Evolutionary conservation across 1,284 basidiomycete genomes (phyloP).

Genomic region (Volvariella volvacea): DNA sequence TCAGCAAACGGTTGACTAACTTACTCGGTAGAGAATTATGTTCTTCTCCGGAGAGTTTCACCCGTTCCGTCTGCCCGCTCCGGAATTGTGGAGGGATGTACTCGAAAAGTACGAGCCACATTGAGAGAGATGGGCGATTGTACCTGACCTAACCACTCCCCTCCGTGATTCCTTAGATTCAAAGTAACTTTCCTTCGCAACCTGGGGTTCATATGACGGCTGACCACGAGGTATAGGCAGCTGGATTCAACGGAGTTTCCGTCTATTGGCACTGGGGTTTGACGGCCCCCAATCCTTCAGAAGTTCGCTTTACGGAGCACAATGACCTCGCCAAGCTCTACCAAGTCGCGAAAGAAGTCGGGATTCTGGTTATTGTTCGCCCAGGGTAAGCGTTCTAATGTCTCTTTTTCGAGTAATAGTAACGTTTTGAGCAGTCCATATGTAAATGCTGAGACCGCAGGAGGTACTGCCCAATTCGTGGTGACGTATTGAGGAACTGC

Average conservation of each 20-base stretch:
- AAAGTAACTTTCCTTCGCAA: constrained; percentile 13
- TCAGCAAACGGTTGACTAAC: not conserved
- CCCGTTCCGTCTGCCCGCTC: constrained; percentile 41
- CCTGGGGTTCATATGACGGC: not conserved
- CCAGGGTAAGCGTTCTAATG: constrained; percentile 25
- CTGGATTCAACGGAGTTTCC: constrained; percentile 41
- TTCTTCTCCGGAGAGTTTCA: constrained; percentile 37
- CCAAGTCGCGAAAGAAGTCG: constrained; percentile 35
- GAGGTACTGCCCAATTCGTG: constrained; percentile 15
- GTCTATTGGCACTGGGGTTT: constrained; percentile 43
- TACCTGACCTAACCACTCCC: too few species aligned
- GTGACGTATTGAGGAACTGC: not conserved
- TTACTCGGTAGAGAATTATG: constrained; percentile 24
- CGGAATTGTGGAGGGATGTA: constrained; percentile 42
- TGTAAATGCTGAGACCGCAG: constrained; percentile 30
- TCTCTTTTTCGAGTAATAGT: not conserved
- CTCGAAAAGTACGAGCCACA: constrained; percentile 23
- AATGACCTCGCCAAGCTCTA: constrained; percentile 32
- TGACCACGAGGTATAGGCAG: constrained; percentile 23
- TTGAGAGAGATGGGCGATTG: not conserved
- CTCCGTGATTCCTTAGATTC: constrained; percentile 17
- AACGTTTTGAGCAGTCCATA: constrained; percentile 18
- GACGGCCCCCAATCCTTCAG: constrained; percentile 25
- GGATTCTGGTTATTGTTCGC: constrained; percentile 37
- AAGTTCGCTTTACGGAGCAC: constrained; percentile 25